Evolutionary conservation across 192 early-diverging fungal species (phyloP), one percentile per base, ranked within the genome.

Genomic region (Coemansia brasiliensis): DNA sequence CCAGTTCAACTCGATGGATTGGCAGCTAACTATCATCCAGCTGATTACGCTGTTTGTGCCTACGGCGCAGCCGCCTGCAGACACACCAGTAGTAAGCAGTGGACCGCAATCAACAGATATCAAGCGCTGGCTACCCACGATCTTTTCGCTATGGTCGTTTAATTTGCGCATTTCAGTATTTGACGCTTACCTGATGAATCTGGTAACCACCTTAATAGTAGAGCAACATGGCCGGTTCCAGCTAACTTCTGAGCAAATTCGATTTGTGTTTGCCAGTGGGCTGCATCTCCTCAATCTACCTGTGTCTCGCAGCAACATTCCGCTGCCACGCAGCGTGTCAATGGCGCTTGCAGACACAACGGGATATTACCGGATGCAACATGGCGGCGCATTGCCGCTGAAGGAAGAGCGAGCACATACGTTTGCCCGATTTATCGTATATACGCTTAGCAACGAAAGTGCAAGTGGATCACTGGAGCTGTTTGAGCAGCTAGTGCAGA

Each of bases 121-220:
- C 9, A 70, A 79, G 46, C 69, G 69, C 6, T 93, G 92, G 86
- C 64, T 96, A 21, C 90, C 92, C 20, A 91, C 89, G 8, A 62
- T 94, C 8, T 94, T 96, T 58, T 81, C 87, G 41, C 64, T 96
- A 10, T 94, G 93, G 93, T 87, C 86, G 8, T 80, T 88, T 38
- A 76, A 85, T n/a, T 82, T 82, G 12, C 74, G 79, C 32, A 83
- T 80, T 5, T 61, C 68, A 5, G 72, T 80, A 1, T 87, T 85
- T 57, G 89, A 91, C 64, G 72, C 82, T 7, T 83, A 87, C 43
- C 88, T 93, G 50, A 62, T 94, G 27, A 83, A 85, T 15, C 57
- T 95, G 8, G 53, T 97, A 6, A 82, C 86, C 2, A 83, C 83
- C 1, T 80, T 97, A 40, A 86, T 90, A 4, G 69, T 62, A 3